A percentile compares a stretch with the other conserved stretches of the same genome.
phyloP scores from a whole-genome alignment of 768 basidiomycete species.

The Calocera viscosa region DNA sequence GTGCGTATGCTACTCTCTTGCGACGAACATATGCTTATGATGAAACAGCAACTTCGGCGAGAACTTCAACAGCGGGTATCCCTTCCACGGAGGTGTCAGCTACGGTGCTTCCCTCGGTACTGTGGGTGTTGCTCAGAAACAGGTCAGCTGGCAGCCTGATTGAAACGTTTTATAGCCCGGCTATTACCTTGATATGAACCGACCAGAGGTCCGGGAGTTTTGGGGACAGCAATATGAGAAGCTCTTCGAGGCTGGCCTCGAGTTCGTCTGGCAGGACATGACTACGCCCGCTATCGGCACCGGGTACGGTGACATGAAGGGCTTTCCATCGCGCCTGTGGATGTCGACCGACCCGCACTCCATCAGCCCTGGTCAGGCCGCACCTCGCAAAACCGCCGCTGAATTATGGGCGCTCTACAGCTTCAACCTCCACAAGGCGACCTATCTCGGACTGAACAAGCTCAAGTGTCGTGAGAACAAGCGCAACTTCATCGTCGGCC shows the following conservation, averaged over 20 bases:
- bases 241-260: neutral
- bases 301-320: constrained; percentile 5
- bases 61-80: constrained; percentile 1
- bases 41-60: neutral
- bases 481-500: constrained; percentile 8
- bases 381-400: neutral
- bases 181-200: neutral
- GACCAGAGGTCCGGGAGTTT: neutral
- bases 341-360: neutral
- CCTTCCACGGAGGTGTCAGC: constrained; percentile 3
- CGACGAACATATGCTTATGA: neutral
- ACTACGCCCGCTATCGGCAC: constrained; percentile 1
- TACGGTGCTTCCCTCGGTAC: neutral
- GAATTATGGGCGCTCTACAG: constrained; percentile 1
- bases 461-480: neutral
- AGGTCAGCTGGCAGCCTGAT: neutral
- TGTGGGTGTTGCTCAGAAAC: neutral
- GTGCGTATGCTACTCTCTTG: neutral
- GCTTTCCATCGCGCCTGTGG: neutral
- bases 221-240: constrained; percentile 8
- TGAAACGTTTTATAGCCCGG: neutral
- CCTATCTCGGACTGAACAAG: constrained; percentile 3
- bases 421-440: constrained; percentile 7
- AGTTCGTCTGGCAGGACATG: constrained; percentile 8
- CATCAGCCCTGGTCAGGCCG: neutral